phyloP scores from a whole-genome alignment of 208 protist species.

The Leishmania amazonensis region DNA sequence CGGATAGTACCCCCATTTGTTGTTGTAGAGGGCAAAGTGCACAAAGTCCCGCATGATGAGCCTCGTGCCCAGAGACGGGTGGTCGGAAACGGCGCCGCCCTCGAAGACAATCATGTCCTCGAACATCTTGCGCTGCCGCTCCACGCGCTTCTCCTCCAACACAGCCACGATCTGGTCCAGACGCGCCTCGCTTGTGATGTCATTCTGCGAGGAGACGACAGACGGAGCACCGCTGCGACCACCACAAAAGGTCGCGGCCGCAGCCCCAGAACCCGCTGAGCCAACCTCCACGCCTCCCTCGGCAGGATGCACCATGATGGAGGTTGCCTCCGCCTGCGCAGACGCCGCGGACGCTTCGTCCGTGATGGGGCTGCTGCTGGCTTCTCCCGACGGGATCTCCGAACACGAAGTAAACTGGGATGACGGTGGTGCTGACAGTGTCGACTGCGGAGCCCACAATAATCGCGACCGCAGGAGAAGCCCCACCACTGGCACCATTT shows the following conservation, averaged over 20 bases:
- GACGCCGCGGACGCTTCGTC: not conserved
- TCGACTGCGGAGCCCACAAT: not conserved
- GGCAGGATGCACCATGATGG: conserved; percentile 1
- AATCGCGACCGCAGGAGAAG: conserved; percentile 1
- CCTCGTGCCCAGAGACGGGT: conserved; percentile 55
- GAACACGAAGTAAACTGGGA: not conserved
- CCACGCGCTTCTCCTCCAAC: conserved; percentile 74
- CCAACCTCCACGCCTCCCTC: conserved; percentile 9
- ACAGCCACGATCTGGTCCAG: conserved; percentile 42
- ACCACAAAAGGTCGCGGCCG: not conserved
- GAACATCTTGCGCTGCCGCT: conserved; percentile 67
- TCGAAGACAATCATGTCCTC: conserved; percentile 89
- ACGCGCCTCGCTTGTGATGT: conserved; percentile 51
- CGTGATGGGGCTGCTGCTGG: not conserved
- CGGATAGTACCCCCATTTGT: conserved; percentile 90
- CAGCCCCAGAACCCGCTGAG: not conserved
- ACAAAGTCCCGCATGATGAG: conserved; percentile 90
- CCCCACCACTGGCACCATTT: not conserved
- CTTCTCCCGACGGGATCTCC: not conserved
- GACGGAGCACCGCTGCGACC: conserved; percentile 27
- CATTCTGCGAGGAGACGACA: conserved; percentile 57
- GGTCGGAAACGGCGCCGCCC: conserved; percentile 75
- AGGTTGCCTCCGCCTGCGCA: conserved; percentile 3
- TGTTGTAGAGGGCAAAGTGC: conserved; percentile 86
- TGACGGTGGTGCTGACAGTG: not conserved